These are phyloP conservation scores for Penicillium tannophilum DNA, from an alignment of 495 filamentous ascomycete genomes.

Conservation along the genomic window DNA sequence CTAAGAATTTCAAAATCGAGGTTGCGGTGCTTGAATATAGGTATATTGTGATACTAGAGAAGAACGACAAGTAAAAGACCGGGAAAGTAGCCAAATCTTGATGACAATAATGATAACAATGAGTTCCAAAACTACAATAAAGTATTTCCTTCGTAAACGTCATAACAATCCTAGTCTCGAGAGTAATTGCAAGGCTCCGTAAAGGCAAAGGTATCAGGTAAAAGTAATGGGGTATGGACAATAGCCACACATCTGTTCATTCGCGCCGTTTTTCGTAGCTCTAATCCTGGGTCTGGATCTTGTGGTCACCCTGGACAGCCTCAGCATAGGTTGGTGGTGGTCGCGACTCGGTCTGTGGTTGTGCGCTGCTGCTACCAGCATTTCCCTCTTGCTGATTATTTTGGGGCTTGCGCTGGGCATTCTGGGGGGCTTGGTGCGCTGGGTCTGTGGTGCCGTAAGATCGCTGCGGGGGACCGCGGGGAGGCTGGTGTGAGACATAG, in stretches of 20 bases:
- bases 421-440: conserved; percentile 28
- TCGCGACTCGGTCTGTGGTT: conserved; percentile 32
- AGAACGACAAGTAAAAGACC: neutral
- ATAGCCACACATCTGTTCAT: neutral
- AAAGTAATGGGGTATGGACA: neutral
- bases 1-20: too few species aligned
- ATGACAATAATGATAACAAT: neutral
- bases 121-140: conserved; percentile 1
- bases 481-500: conserved; percentile 59
- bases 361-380: conserved; percentile 35
- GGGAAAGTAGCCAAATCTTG: conserved; percentile 10
- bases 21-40: neutral
- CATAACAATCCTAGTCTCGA: conserved; percentile 13
- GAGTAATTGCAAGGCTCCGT: neutral
- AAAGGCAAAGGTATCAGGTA: conserved; percentile 2
- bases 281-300: conserved; percentile 76
- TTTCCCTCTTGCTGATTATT: conserved; percentile 22
- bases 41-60: neutral
- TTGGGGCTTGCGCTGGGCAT: conserved; percentile 20
- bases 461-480: conserved; percentile 41
- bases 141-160: conserved; percentile 22
- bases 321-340: conserved; percentile 81
- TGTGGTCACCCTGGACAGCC: conserved; percentile 84
- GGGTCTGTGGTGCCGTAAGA: conserved; percentile 42
- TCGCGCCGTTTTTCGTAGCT: neutral